Conservation (phyloP, 1,284 basidiomycete species). For the Abortiporus biennis region DNA sequence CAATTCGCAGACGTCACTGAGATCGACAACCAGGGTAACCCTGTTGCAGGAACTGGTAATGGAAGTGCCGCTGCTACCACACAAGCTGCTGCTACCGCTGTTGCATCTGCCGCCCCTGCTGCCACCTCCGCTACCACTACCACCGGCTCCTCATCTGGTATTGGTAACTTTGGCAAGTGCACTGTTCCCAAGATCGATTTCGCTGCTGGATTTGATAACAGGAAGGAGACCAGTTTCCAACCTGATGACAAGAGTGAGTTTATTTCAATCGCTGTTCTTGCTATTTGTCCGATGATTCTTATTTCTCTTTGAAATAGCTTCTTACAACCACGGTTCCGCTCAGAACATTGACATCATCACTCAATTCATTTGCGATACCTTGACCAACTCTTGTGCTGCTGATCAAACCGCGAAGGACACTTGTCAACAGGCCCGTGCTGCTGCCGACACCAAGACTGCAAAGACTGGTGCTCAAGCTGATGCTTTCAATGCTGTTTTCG, state of each 20-base stretch:
- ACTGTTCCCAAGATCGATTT: constrained; percentile 46
- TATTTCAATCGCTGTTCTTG: neutral
- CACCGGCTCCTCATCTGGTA: constrained; percentile 17
- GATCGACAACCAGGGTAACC: constrained; percentile 23
- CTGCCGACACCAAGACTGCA: constrained; percentile 32
- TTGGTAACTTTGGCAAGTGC: constrained; percentile 41
- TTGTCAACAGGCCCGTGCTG: constrained; percentile 36
- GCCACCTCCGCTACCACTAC: constrained; percentile 17
- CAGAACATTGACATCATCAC: constrained; percentile 48
- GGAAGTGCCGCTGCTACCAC: constrained; percentile 8
- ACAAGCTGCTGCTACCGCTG: constrained; percentile 11
- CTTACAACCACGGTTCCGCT: constrained; percentile 48
- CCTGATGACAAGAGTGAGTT: constrained; percentile 37
- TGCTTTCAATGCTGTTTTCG: constrained; percentile 30
- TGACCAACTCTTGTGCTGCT: constrained; percentile 43
- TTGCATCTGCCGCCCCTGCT: constrained; percentile 13
- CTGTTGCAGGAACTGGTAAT: constrained; percentile 15
- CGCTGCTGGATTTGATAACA: constrained; percentile 41
- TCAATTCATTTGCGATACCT: constrained; percentile 32
- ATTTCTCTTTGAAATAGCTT: constrained; percentile 30
- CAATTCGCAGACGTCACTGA: constrained; percentile 21
- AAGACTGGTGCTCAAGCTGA: constrained; percentile 52
- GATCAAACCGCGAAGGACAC: constrained; percentile 44
- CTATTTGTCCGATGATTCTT: neutral
- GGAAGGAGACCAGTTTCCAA: constrained; percentile 49